phyloP scores from a whole-genome alignment of 2,329 filamentous ascomycete genomes.

The Aspergillus thermomutatus region DNA sequence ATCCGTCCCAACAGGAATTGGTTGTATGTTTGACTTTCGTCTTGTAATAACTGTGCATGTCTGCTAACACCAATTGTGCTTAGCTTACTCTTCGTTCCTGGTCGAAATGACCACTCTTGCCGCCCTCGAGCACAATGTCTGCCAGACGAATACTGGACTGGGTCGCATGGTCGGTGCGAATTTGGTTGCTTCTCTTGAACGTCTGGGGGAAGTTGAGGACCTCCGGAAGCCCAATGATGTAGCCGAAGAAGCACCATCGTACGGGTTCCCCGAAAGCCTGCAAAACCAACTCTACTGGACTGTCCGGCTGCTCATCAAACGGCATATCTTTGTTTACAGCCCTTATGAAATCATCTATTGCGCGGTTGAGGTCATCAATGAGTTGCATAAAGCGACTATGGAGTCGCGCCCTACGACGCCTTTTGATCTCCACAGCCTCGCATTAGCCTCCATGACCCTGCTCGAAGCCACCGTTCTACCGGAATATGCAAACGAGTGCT shows the following conservation, averaged over 20 bases:
- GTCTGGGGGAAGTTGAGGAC: slow-evolving; percentile 36
- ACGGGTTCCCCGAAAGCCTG: slow-evolving; percentile 33
- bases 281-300: slow-evolving; percentile 44
- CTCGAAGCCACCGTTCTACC: slow-evolving; percentile 42
- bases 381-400: slow-evolving; percentile 34
- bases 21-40: slow-evolving; percentile 29
- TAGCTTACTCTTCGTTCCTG: slow-evolving; percentile 38
- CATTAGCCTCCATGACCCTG: slow-evolving; percentile 40
- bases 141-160: slow-evolving; percentile 33
- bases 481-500: slow-evolving; percentile 37
- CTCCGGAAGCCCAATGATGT: slow-evolving; percentile 27
- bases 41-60: neutral
- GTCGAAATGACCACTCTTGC: slow-evolving; percentile 35
- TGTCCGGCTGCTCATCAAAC: slow-evolving; percentile 40
- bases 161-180: slow-evolving; percentile 37
- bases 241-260: slow-evolving; percentile 22
- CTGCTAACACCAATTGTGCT: slow-evolving; percentile 6
- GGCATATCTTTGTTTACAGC: slow-evolving; percentile 41
- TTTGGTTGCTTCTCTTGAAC: slow-evolving; percentile 35
- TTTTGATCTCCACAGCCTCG: slow-evolving; percentile 41
- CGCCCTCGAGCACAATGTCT: slow-evolving; percentile 31
- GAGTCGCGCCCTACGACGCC: slow-evolving; percentile 33
- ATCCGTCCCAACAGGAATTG: slow-evolving; percentile 34
- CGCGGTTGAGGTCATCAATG: slow-evolving; percentile 39
- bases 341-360: slow-evolving; percentile 41